Evolutionary conservation across 345 rosid species (phyloP), one percentile per base, ranked within the genome.

Genomic region (Heritiera fomes): DNA sequence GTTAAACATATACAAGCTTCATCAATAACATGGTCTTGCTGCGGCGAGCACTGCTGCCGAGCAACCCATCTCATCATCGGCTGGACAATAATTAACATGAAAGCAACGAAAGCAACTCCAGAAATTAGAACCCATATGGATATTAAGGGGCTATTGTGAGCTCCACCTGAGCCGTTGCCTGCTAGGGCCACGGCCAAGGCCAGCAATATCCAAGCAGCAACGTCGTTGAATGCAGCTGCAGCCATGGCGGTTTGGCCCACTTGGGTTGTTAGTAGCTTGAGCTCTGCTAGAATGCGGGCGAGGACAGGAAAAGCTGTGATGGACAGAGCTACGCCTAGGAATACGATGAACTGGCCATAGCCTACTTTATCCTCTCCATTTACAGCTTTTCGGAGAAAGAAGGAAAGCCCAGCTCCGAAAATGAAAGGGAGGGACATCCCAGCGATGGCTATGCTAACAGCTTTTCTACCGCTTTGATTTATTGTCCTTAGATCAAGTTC

Each of bases 361-460:
- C 45, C 45, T 6, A 43, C 45, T 7, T 43, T 43, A 6, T 43
- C 45, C 7, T 6, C 45, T 76, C 49, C 49, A 8, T 46, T 9
- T 8, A 8, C 2, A 8, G 49, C 12, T 46, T 46, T 46, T 46
- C 86, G 80, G 49, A 84, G 86, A 41, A 84, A 60, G 50, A 87
- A 83, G 66, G 90, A 85, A 38, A 88, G 82, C 11, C 84, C 90
- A 20, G 75, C 83, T 11, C 88, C 90, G 12, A 83, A 79, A 30
- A 87, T 14, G 83, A 90, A 90, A 12, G 91, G 93, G 45, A 88
- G 87, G 5, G 90, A 65, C 70, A 87, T 87, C 40, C 93, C 91
- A 15, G 91, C 89, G 8, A 88, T 0, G 6, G 93, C 91, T 78
- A 90, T 88, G 70, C 77, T 69, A 1, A 87, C 53, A 64, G 93